These are phyloP conservation scores for Cyberlindnera maritima DNA, from an alignment of 805 yeast species.

Conservation along the genomic window DNA sequence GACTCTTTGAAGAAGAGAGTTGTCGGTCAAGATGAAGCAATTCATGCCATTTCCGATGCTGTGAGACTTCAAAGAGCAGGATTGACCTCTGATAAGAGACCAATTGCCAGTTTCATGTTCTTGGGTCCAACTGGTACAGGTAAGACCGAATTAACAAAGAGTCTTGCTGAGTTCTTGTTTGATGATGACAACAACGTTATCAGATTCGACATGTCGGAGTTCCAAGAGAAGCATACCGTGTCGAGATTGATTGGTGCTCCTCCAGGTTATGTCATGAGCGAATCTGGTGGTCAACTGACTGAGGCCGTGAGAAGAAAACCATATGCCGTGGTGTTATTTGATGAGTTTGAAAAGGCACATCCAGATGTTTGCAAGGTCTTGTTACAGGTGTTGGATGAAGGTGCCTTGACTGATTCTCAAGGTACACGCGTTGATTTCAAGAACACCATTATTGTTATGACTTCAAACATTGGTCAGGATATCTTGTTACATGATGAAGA, in stretches of 20 bases:
- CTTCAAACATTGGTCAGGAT: constrained; percentile 95
- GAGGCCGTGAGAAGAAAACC: constrained; percentile 96
- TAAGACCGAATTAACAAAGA: constrained; percentile 92
- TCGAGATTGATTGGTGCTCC: constrained; percentile 96
- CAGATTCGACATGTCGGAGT: constrained; percentile 96
- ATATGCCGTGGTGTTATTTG: constrained; percentile 87
- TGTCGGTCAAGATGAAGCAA: constrained; percentile 95
- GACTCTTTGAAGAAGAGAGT: constrained; percentile 70
- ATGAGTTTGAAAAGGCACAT: constrained; percentile 97
- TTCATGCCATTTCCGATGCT: constrained; percentile 85
- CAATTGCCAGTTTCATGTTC: constrained; percentile 95
- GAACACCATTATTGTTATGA: constrained; percentile 93
- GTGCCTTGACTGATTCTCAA: constrained; percentile 89
- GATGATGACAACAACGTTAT: constrained; percentile 85
- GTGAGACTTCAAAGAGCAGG: constrained; percentile 97
- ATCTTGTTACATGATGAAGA: constrained; percentile 64
- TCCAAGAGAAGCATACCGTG: constrained; percentile 90
- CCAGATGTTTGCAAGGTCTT: constrained; percentile 89
- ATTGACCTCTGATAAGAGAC: constrained; percentile 87
- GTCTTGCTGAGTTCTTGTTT: constrained; percentile 87
- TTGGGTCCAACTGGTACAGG: constrained; percentile 99
- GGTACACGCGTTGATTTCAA: constrained; percentile 94
- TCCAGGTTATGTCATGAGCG: constrained; percentile 97
- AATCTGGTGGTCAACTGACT: constrained; percentile 89
- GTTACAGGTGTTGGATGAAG: constrained; percentile 93